Percentiles rank a stretch among this genome's conserved stretches.
phyloP scores from a whole-genome alignment of 345 rosid species.

The Ceriops zippeliana region DNA sequence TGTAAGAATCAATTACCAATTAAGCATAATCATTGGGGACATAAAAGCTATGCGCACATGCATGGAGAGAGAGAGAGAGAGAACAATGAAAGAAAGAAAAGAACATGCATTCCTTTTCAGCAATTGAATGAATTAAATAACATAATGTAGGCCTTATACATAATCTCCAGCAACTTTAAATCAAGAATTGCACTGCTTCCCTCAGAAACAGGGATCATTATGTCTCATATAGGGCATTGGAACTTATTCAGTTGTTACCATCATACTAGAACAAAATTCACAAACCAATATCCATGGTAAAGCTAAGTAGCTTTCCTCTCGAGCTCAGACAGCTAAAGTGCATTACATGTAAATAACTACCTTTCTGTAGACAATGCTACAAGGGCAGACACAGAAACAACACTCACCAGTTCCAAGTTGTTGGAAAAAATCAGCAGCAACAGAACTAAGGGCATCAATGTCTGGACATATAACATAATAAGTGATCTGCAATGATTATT shows the following conservation, averaged over 20 bases:
- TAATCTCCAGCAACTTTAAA: background rate
- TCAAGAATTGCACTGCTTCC: conserved; percentile 3
- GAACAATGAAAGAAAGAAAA: background rate
- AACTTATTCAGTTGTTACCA: background rate
- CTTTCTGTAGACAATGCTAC: background rate
- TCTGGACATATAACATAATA: conserved; percentile 90
- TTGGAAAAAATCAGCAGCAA: conserved; percentile 92
- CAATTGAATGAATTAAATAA: background rate
- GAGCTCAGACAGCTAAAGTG: background rate
- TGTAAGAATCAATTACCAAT: background rate
- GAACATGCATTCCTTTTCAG: background rate
- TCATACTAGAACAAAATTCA: background rate
- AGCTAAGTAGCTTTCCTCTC: background rate
- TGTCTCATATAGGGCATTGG: too few species aligned
- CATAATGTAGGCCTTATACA: background rate
- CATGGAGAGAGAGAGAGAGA: background rate
- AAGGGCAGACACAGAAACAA: background rate
- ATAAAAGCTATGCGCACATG: background rate
- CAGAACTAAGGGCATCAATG: conserved; percentile 87
- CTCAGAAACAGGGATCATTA: background rate
- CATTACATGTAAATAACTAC: background rate
- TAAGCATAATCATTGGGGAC: background rate
- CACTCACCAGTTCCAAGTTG: conserved; percentile 93
- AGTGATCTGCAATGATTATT: conserved; percentile 55
- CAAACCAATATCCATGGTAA: background rate